These are phyloP conservation scores for Calvatia gigantea DNA, from an alignment of 768 basidiomycete genomes.

Conservation along the genomic window DNA sequence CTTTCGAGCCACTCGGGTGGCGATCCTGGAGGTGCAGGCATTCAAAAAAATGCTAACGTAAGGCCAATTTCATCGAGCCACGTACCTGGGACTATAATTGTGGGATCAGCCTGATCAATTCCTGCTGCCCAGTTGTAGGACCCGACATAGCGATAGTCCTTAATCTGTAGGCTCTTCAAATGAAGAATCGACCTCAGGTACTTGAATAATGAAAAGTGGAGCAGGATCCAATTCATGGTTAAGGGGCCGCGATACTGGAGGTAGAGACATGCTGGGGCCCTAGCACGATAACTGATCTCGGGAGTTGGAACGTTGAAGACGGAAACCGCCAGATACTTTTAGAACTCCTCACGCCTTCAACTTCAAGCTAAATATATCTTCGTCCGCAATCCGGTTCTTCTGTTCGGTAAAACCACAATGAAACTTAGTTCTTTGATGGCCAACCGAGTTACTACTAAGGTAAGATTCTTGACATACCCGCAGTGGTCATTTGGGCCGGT, in stretches of 20 bases:
- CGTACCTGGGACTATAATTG: constrained; percentile 48
- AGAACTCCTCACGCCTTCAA: no score
- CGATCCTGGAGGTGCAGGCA: constrained; percentile 38
- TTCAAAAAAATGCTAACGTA: not conserved
- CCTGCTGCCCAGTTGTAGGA: constrained; percentile 55
- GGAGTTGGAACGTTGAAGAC: no score
- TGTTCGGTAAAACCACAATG: no score
- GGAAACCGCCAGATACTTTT: no score
- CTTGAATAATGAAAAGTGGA: constrained; percentile 23
- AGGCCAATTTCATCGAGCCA: not conserved
- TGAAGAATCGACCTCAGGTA: constrained; percentile 14
- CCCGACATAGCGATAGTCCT: constrained; percentile 37
- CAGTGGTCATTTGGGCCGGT: no score
- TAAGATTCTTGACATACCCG: no score
- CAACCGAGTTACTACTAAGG: no score
- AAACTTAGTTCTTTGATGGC: no score
- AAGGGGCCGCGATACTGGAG: not conserved
- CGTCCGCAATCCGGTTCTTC: no score
- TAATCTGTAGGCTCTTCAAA: constrained; percentile 31
- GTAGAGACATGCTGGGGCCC: not conserved
- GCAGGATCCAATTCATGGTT: not conserved
- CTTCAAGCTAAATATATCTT: no score
- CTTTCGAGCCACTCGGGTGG: constrained; percentile 55
- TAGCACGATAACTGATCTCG: no score
- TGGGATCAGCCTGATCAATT: constrained; percentile 32